A percentile compares a stretch with the other conserved stretches of the same genome.
Evolutionary conservation across 768 basidiomycete genomes (phyloP).

Genomic region (Russula vinacea): DNA sequence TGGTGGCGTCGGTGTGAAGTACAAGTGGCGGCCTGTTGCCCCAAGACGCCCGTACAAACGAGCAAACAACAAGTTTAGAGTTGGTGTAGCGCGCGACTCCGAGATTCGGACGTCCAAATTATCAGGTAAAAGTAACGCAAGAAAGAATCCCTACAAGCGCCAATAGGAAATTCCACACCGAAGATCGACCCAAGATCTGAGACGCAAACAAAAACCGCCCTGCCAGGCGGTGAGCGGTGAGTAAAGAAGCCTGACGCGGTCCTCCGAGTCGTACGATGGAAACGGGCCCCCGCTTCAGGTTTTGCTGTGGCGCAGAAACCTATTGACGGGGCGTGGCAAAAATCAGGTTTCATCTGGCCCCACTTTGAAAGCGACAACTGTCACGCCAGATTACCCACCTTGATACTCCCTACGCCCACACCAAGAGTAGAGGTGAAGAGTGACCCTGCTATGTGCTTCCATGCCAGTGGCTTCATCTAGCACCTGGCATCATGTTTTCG

Average conservation of each 20-base stretch:
- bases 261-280: not conserved
- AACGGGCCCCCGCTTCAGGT: not conserved
- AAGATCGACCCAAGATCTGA: not conserved
- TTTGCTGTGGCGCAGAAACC: not conserved
- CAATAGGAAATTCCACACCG: not conserved
- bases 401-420: not conserved
- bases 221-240: not conserved
- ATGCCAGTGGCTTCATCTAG: not conserved
- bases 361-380: not conserved
- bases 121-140: not conserved
- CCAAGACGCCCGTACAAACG: not conserved
- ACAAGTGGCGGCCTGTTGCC: not conserved
- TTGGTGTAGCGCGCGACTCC: not conserved
- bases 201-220: not conserved
- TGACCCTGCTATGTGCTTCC: not conserved
- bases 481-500: no score
- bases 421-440: not conserved
- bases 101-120: not conserved
- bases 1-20: conserved; percentile 5
- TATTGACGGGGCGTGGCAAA: not conserved
- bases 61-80: not conserved
- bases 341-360: not conserved
- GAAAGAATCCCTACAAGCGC: not conserved
- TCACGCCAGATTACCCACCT: not conserved
- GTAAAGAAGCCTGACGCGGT: not conserved